These are phyloP conservation scores for Colletotrichum trifolii DNA, from an alignment of 2,329 filamentous ascomycete genomes.

Conservation along the genomic window DNA sequence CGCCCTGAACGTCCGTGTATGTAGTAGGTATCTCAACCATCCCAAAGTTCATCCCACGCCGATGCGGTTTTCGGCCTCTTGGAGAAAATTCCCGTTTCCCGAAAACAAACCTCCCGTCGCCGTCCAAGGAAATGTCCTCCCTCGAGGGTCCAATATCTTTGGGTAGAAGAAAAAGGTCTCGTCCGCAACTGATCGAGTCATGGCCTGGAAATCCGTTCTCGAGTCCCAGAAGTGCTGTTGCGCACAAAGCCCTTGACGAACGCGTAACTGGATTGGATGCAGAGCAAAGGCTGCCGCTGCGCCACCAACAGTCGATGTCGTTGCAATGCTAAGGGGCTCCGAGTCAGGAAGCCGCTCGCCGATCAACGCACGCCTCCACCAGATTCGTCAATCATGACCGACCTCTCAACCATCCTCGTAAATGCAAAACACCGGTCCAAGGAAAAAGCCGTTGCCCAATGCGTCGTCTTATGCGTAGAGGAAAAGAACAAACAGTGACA, in stretches of 20 bases:
- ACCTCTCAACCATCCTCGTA: constrained; percentile 11
- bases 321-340: too few relatives aligned
- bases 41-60: constrained; percentile 23
- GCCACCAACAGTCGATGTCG: too few relatives aligned
- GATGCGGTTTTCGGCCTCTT: constrained; percentile 21
- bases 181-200: constrained; percentile 3
- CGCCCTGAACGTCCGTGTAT: constrained; percentile 35
- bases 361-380: constrained; percentile 20
- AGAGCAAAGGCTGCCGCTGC: too few relatives aligned
- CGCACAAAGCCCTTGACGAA: too few relatives aligned
- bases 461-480: constrained; percentile 32
- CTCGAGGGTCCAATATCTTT: constrained; percentile 3
- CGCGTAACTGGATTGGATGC: too few relatives aligned
- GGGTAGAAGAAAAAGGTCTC: constrained; percentile 12
- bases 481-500: constrained; percentile 16
- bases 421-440: constrained; percentile 36
- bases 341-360: not conserved
- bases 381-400: constrained; percentile 21
- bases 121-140: constrained; percentile 9
- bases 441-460: constrained; percentile 34
- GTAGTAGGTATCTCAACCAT: constrained; percentile 30
- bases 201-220: not conserved
- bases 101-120: constrained; percentile 5
- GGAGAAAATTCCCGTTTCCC: constrained; percentile 24
- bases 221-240: constrained; percentile 1